Evolutionary conservation across 108 stramenopile species (phyloP).

Genomic region (Nitzschia sp.): DNA sequence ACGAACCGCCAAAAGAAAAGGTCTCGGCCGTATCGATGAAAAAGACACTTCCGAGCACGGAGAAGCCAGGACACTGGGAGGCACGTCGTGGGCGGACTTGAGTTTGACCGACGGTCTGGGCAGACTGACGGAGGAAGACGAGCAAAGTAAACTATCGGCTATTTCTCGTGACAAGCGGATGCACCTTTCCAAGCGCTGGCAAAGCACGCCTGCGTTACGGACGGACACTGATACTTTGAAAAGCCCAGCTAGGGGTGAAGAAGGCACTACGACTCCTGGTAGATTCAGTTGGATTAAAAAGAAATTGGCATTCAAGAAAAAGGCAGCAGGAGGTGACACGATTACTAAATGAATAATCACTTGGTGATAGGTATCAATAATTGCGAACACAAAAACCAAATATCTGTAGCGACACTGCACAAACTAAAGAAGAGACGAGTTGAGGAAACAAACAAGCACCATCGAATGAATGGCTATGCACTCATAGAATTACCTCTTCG

Average conservation of each 20-base stretch:
- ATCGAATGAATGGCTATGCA: too few relatives aligned
- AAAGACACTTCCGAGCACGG: background rate
- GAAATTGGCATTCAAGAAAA: background rate
- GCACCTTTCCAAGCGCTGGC: slow-evolving; percentile 16
- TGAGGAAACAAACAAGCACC: too few relatives aligned
- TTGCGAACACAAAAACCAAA: too few relatives aligned
- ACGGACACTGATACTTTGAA: background rate
- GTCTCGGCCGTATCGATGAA: slow-evolving; percentile 3
- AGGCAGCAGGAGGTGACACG: too few relatives aligned
- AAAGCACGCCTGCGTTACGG: background rate
- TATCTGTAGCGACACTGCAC: too few relatives aligned
- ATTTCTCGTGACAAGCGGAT: background rate
- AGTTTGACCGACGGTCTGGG: background rate
- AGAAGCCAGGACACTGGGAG: background rate
- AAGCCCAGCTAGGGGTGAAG: background rate
- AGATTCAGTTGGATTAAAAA: slow-evolving; percentile 3
- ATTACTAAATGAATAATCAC: too few relatives aligned
- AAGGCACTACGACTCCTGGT: background rate
- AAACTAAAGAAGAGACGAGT: too few relatives aligned
- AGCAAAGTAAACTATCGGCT: background rate
- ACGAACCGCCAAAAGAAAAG: background rate
- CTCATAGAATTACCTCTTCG: too few relatives aligned
- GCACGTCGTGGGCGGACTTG: slow-evolving; percentile 4
- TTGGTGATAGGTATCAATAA: too few relatives aligned
- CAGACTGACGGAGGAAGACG: too few relatives aligned